Evolutionary conservation across 139 green algal species (phyloP), one percentile per base, ranked within the genome.

Genomic region (Chlorella sp.): DNA sequence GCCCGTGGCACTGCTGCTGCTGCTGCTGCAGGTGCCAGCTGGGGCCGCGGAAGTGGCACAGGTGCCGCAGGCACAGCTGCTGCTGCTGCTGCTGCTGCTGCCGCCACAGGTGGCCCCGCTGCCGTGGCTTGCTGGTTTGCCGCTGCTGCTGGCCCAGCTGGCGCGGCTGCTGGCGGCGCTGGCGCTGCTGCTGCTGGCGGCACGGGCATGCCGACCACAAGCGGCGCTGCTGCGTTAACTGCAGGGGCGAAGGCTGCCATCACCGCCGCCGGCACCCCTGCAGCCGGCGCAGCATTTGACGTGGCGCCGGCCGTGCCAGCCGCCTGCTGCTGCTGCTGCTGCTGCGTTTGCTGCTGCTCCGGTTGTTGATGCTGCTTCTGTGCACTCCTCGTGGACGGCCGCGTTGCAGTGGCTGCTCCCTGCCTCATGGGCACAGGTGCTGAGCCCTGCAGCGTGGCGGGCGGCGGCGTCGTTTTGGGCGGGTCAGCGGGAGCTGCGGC

Each of bases 271-370:
- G 12, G 78, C 39, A 26, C 15, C 2, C 39, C 78, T 21, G 40
- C 24, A 64, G 36, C 39, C 78, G 39, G 78, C 40, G 32, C n/a
- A 16, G 32, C 39, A 22, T 83, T 36, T 64, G 22, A 14, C 39
- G n/a, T n/a, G n/a, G 78, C 78, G 34, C 36, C 77, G 57, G 77
- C 77, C 60, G 77, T 26, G 28, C 22, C 71, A 39, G n/a, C 5
- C 34, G n/a, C 48, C 60, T 48, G 32, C 32, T 86, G 81, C n/a
- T 53, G 81, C 57, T 73, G 81, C 16, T 73, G 81, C n/a, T 86
- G 81, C 81, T 86, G 81, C 57, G 69, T 42, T 26, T 85, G 80
- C 14, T 71, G 48, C 80, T 85, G 80, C 80, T 85, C 48, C 48
- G 69, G 80, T 15, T 37, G 80, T 30, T 76, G 81, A n/a, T 86